These are phyloP conservation scores for Penicillium frequentans DNA, from an alignment of 2,329 filamentous ascomycete species.

Conservation along the genomic window DNA sequence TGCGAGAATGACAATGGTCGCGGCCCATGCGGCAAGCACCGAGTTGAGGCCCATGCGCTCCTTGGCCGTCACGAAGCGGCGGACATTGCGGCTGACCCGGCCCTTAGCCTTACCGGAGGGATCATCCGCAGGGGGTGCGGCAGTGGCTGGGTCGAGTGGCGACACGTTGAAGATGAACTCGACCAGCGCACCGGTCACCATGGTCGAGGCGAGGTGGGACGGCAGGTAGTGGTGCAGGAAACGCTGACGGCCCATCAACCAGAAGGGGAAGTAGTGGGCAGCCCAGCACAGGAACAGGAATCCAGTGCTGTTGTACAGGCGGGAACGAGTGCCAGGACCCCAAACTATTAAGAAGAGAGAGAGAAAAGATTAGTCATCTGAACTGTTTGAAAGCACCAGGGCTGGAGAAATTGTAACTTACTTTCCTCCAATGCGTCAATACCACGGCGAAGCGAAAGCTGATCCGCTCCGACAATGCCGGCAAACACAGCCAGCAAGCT, in stretches of 20 bases:
- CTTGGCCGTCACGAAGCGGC: slow-evolving; percentile 70
- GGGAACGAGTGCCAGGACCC: slow-evolving; percentile 75
- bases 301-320: slow-evolving; percentile 95
- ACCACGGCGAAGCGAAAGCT: slow-evolving; percentile 87
- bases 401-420: slow-evolving; percentile 54
- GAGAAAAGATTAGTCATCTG: slow-evolving; percentile 6
- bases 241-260: slow-evolving; percentile 94
- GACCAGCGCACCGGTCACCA: slow-evolving; percentile 86
- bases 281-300: slow-evolving; percentile 99
- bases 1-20: slow-evolving; percentile 66
- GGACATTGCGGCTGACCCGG: slow-evolving; percentile 34
- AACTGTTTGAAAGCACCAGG: not conserved
- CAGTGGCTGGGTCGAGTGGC: slow-evolving; percentile 50
- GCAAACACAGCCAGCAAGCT: slow-evolving; percentile 89
- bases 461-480: slow-evolving; percentile 88
- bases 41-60: slow-evolving; percentile 81
- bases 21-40: slow-evolving; percentile 76
- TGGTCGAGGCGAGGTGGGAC: slow-evolving; percentile 83
- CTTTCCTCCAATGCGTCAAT: slow-evolving; percentile 90
- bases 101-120: slow-evolving; percentile 43
- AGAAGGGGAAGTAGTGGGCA: slow-evolving; percentile 96
- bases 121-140: slow-evolving; percentile 51
- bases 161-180: slow-evolving; percentile 97
- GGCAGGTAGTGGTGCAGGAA: slow-evolving; percentile 98
- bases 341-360: slow-evolving; percentile 34